Conservation (phyloP, 306 rosid species). For the Biancaea sappan region DNA sequence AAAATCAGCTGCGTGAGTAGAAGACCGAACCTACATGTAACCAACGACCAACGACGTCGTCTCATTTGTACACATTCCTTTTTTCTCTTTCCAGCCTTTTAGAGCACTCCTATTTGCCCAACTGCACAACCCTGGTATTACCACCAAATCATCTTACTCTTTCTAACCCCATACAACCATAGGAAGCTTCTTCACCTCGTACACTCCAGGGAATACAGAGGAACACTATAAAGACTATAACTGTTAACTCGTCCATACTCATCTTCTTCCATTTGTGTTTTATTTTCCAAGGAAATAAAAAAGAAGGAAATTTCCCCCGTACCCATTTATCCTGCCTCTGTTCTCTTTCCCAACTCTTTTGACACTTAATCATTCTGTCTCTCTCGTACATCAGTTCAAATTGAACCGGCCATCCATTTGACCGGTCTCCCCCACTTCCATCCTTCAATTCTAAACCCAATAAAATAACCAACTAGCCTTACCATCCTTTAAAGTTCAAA, state of each 20-base stretch:
- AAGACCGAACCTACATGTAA: neutral
- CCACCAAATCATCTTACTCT: neutral
- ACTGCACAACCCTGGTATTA: neutral
- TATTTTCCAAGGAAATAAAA: neutral
- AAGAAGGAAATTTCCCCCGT: neutral
- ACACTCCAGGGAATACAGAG: too few species aligned
- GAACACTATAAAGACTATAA: too few species aligned
- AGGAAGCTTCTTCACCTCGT: slow-evolving; percentile 17
- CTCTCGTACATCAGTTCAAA: neutral
- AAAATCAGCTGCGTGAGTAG: neutral
- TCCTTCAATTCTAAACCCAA: neutral
- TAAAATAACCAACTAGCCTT: neutral
- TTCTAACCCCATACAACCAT: neutral
- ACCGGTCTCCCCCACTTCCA: neutral
- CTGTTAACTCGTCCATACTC: too few species aligned
- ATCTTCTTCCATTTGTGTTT: too few species aligned
- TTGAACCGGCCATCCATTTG: neutral
- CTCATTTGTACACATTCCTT: neutral
- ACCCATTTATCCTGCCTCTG: neutral
- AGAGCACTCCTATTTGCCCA: neutral
- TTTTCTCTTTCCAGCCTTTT: neutral
- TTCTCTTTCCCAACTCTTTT: neutral
- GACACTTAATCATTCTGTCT: too few species aligned
- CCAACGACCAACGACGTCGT: neutral
- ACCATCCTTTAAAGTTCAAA: neutral